phyloP scores from a whole-genome alignment of 805 yeast genomes.

The Lipomyces yamadae region DNA sequence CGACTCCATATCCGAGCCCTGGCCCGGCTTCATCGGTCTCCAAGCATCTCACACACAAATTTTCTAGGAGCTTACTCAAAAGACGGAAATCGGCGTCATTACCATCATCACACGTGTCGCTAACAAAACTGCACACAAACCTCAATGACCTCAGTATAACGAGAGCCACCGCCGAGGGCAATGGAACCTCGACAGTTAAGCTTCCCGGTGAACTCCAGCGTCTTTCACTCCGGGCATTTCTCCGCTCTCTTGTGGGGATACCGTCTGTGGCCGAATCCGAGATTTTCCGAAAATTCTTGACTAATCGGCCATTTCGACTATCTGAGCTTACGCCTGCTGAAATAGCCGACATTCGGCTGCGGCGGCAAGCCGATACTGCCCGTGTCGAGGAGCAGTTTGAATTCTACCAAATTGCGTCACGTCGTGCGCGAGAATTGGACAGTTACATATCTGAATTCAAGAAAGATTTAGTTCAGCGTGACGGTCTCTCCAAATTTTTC shows the following conservation, averaged over 20 bases:
- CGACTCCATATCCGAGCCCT: slow-evolving; percentile 5
- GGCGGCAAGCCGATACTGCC: slow-evolving; percentile 67
- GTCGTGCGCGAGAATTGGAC: slow-evolving; percentile 59
- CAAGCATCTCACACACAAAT: slow-evolving; percentile 9
- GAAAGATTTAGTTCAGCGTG: slow-evolving; percentile 54
- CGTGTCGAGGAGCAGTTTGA: slow-evolving; percentile 65
- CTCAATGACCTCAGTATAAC: slow-evolving; percentile 2
- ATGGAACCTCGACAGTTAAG: slow-evolving; percentile 26
- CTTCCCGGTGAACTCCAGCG: slow-evolving; percentile 78
- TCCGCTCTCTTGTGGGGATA: slow-evolving; percentile 58
- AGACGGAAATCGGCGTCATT: slow-evolving; percentile 17
- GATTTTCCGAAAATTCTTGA: slow-evolving; percentile 59
- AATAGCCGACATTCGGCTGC: slow-evolving; percentile 57
- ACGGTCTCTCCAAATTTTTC: slow-evolving; percentile 66
- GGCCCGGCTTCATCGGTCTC: neutral
- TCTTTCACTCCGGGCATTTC: slow-evolving; percentile 74
- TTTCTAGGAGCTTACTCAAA: slow-evolving; percentile 21
- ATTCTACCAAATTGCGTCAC: slow-evolving; percentile 72
- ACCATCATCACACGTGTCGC: slow-evolving; percentile 19
- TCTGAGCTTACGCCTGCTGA: slow-evolving; percentile 51
- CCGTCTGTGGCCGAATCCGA: slow-evolving; percentile 61
- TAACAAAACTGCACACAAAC: neutral
- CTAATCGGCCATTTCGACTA: slow-evolving; percentile 47
- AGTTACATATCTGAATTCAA: slow-evolving; percentile 65
- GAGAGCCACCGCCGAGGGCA: neutral